A percentile compares a stretch with the other conserved stretches of the same genome.
Evolutionary conservation across 225 moss, liverwort and hornwort genomes (phyloP).

Genomic region (Straminergon stramineum): DNA sequence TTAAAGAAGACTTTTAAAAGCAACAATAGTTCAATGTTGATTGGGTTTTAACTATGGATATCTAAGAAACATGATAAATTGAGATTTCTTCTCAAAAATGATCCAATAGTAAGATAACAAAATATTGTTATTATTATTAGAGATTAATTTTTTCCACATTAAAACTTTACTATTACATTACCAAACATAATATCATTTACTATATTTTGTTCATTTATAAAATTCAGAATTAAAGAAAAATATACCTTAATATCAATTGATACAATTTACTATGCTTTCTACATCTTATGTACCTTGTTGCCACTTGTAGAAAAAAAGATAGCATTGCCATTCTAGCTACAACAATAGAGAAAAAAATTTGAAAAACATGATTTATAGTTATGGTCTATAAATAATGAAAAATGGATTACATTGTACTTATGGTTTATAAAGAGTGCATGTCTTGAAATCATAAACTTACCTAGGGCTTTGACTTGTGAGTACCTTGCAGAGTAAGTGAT

Average conservation of each 20-base stretch:
- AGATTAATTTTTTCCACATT: neutral
- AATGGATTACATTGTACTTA: neutral
- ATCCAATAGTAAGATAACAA: neutral
- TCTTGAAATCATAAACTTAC: no score
- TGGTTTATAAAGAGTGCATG: neutral
- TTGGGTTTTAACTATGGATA: neutral
- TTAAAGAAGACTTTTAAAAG: no score
- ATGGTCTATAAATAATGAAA: neutral
- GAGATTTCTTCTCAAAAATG: neutral
- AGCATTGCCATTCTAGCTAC: neutral
- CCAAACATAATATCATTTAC: neutral
- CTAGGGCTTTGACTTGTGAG: no score
- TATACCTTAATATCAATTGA: no score
- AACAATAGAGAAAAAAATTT: neutral
- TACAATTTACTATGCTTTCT: no score
- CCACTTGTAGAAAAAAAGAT: neutral
- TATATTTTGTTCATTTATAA: neutral
- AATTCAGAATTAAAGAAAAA: neutral
- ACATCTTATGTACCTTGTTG: neutral
- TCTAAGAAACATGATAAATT: no score
- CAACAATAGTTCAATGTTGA: neutral
- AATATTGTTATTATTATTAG: no score
- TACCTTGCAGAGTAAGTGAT: constrained; percentile 21
- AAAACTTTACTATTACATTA: neutral
- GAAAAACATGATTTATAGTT: no score